phyloP scores from a whole-genome alignment of 257 asterid species.

The Verbena officinalis region DNA sequence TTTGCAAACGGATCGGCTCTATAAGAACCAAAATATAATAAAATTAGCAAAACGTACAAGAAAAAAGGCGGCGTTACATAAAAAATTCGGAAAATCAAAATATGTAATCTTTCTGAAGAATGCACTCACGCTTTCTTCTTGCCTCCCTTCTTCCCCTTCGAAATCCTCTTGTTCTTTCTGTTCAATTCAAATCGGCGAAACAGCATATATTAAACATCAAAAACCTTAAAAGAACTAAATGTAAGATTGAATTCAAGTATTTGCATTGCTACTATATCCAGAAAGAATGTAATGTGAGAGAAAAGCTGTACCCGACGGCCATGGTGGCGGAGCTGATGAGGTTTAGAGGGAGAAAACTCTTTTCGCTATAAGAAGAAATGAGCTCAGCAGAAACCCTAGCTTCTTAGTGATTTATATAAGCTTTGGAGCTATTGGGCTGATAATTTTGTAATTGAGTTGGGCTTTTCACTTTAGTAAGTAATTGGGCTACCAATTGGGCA shows the following conservation, averaged over 20 bases:
- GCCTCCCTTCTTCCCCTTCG: conserved; percentile 77
- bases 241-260: background rate
- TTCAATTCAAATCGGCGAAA: background rate
- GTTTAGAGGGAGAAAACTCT: conserved; percentile 6
- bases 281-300: background rate
- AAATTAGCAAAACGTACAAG: background rate
- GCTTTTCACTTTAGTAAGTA: background rate
- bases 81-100: too few relatives aligned
- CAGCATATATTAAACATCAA: background rate
- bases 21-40: background rate
- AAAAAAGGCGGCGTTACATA: background rate
- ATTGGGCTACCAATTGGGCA: background rate
- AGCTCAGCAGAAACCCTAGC: conserved; percentile 44
- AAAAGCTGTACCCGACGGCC: conserved; percentile 57
- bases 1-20: conserved; percentile 61
- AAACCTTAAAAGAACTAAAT: background rate
- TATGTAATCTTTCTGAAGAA: too few relatives aligned
- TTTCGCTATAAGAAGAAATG: background rate
- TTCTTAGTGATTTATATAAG: background rate
- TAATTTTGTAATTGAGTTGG: background rate
- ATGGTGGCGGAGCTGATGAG: conserved; percentile 26
- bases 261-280: background rate
- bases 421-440: conserved; percentile 17
- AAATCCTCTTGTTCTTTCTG: conserved; percentile 74
- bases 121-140: conserved; percentile 61